Base-by-base conservation (phyloP, 2,329 filamentous ascomycete genomes). In the Metarhizium rileyi region DNA sequence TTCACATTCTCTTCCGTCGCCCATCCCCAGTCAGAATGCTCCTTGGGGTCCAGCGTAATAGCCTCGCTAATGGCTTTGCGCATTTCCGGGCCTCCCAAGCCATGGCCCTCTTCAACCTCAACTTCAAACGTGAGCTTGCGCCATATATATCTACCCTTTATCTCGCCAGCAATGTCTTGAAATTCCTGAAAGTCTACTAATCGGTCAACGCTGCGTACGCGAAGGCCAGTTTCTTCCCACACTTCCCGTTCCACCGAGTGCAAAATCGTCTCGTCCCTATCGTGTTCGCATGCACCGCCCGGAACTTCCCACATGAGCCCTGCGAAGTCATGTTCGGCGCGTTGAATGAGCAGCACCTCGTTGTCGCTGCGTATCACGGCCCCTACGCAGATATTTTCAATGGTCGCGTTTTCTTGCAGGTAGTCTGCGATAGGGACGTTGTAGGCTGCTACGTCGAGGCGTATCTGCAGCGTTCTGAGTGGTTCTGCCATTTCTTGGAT, bases 1-100 rank as follows among this genome's bases (percentile, higher is more conserved):
- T 44, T 23, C 5, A 52, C 48, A 27, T 54, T 42, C 22, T 36
- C 36, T 35, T 48, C 20, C 8, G 7, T 42, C 16, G 53, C 53
- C 53, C 53, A 54, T n/a, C 51, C 46, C 47, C 46, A 52, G 30
- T 49, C 50, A 36, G 47, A 47, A 25, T 52, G 53, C 27, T 54
- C 53, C 1, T 45, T 35, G 3, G 50, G 50, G 23, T 54, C 50
- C 43, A 52, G 42, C 26, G 30, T 49, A 38, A 54, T 36, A 2
- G 28, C 26, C 20, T 33, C 43, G 9, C 14, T 40, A 30, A 47
- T 50, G 20, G 28, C 38, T 14, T 33, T 27, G 23, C 25, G 27
- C n/a, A 7, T 41, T 12, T 45, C 38, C 5, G 26, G 8, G 16
- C 9, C 36, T 16, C 22, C 33, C 14, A 38, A 22, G 1, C 27